Evolutionary conservation across 139 green algal genomes (phyloP).

Genomic region (Zygnema cylindricum): DNA sequence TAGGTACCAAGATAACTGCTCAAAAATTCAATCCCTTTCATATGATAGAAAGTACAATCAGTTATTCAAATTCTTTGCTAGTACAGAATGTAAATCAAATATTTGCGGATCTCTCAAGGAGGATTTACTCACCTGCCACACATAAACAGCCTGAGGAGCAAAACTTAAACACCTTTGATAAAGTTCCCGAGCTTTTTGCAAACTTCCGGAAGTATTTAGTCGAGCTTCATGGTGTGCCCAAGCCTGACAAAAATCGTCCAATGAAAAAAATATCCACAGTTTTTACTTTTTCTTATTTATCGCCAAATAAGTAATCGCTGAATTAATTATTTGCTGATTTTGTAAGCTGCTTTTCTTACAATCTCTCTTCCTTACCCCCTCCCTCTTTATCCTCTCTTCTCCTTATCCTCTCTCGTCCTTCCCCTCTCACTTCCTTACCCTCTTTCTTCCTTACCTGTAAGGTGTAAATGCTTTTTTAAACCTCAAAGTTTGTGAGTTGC

Average conservation of each 20-base stretch:
- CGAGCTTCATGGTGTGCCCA: conserved; percentile 39
- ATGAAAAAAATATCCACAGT: background rate
- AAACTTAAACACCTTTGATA: conserved; percentile 19
- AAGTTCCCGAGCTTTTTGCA: conserved; percentile 8
- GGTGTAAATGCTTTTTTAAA: background rate
- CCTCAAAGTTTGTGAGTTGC: background rate
- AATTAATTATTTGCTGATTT: background rate
- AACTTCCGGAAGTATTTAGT: background rate
- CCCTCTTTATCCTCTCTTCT: background rate
- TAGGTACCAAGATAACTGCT: too few relatives aligned
- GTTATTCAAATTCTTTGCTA: background rate
- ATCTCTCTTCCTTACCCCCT: background rate
- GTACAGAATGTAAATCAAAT: background rate
- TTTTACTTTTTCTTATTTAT: background rate
- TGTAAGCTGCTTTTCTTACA: background rate
- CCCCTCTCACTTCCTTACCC: background rate
- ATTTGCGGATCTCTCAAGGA: background rate
- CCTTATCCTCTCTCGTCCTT: background rate
- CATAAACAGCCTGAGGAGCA: conserved; percentile 1
- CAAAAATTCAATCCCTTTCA: too few relatives aligned
- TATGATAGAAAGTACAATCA: too few relatives aligned
- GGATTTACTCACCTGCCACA: conserved; percentile 32
- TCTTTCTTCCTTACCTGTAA: background rate
- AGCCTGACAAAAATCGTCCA: conserved; percentile 6
- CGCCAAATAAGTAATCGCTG: background rate